Evolutionary conservation across 352 stramenopile species (phyloP), one percentile per base, ranked within the genome.

Genomic region (Globisporangium carolinianum): DNA sequence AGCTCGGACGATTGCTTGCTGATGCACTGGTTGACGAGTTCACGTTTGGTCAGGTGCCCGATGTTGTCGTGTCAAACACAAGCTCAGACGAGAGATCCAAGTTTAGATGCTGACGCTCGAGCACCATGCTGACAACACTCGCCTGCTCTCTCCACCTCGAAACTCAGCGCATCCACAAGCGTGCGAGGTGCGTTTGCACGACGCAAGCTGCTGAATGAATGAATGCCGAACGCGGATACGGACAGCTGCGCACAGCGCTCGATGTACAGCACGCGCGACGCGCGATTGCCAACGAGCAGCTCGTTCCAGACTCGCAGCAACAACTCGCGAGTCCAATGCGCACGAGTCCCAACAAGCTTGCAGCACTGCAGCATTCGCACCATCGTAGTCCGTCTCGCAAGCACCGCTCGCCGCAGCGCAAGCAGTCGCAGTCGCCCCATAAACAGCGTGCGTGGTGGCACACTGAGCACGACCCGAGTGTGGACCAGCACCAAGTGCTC

Each of bases 361-460:
- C 3, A 56, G 11, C 24, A 24, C 53, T 35, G 32, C 43, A 49
- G 15, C n/a, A 53, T 3, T 2, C 24, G 24, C 24, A 32, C 24
- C 54, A 59, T 5, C 15, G 15, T 18, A 43, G n/a, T 18, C 46
- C 46, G 6, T 36, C 35, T 46, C 32, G 32, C 3, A 24, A 18
- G 12, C 38, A 35, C 6, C 47, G n/a, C 37, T 14, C 18, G 38
- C 14, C 54, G 7, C 18, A 35, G 6, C 47, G 14, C 37, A 4
- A 38, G 4, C 51, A 37, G 6, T 45, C 32, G 6, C 50, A 37
- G 5, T 35, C 3, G 14, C 47, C 38, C 2, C 47, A 58, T 4
- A 60, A 53, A 42, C 62, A 54, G 9, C 49, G 62, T 41, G 54
- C 51, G 42, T 80, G 71, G 74, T 86, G 77, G 71, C 63, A 63